phyloP scores from a whole-genome alignment of 345 rosid genomes.

The Syzygium jambos region DNA sequence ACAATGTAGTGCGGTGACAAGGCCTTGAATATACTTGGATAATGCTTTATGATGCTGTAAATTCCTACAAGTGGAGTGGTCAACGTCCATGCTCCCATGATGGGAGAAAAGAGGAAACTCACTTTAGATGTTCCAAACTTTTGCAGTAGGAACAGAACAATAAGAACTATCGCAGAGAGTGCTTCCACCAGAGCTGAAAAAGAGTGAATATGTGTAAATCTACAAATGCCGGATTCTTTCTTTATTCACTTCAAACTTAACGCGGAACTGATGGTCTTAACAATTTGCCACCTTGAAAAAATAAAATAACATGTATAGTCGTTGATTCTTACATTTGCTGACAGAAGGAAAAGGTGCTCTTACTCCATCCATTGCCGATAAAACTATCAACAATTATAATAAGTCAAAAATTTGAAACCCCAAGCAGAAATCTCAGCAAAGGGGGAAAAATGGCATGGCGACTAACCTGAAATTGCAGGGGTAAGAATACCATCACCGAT shows the following conservation, averaged over 20 bases:
- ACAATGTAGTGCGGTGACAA: slow-evolving; percentile 62
- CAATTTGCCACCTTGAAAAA: not conserved
- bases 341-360: slow-evolving; percentile 56
- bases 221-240: not conserved
- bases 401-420: not conserved
- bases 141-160: slow-evolving; percentile 66
- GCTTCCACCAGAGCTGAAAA: slow-evolving; percentile 66
- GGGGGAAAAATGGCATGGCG: not conserved
- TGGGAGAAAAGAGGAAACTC: slow-evolving; percentile 81
- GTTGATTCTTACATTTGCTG: slow-evolving; percentile 34
- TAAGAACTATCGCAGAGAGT: slow-evolving; percentile 62
- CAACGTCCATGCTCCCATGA: slow-evolving; percentile 78
- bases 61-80: slow-evolving; percentile 67
- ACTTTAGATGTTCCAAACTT: slow-evolving; percentile 76
- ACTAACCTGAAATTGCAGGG: slow-evolving; percentile 78
- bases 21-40: slow-evolving; percentile 70
- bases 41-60: slow-evolving; percentile 60
- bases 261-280: not conserved
- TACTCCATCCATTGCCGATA: slow-evolving; percentile 64
- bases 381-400: slow-evolving; percentile 25
- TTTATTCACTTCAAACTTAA: not conserved
- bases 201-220: not conserved
- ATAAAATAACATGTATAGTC: not conserved
- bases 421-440: not conserved
- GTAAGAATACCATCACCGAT: slow-evolving; percentile 93